Percentiles rank a stretch among this genome's conserved stretches.
Evolutionary conservation across 345 rosid genomes (phyloP).

Genomic region (Cochlearia excelsa): DNA sequence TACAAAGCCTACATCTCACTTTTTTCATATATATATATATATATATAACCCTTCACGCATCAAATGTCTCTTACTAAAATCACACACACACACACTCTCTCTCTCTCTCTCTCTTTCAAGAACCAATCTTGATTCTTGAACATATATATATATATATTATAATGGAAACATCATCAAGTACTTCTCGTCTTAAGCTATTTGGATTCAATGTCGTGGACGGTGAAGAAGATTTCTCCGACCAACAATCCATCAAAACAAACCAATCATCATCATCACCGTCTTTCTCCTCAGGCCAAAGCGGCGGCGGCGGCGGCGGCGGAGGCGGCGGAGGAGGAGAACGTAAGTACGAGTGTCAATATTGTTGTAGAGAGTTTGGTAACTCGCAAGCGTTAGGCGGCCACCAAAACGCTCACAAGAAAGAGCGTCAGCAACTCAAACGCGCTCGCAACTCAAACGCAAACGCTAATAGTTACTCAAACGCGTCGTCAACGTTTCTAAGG

Average conservation of each 20-base stretch:
- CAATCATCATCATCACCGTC: constrained; percentile 17
- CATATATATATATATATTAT: too few relatives aligned
- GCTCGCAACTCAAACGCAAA: constrained; percentile 59
- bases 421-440: constrained; percentile 71
- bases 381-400: constrained; percentile 83
- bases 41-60: too few relatives aligned
- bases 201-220: constrained; percentile 70
- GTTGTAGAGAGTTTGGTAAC: constrained; percentile 72
- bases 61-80: too few relatives aligned
- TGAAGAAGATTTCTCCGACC: constrained; percentile 47
- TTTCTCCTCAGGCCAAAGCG: constrained; percentile 27
- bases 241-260: constrained; percentile 19
- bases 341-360: constrained; percentile 82
- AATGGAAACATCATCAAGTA: not conserved
- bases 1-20: too few relatives aligned
- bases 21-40: too few relatives aligned
- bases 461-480: constrained; percentile 44
- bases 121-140: too few relatives aligned
- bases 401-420: constrained; percentile 86
- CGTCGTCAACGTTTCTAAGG: constrained; percentile 48
- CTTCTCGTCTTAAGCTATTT: constrained; percentile 72
- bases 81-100: too few relatives aligned
- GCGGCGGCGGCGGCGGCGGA: constrained; percentile 19
- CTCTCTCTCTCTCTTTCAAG: too few relatives aligned
- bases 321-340: constrained; percentile 48